phyloP scores from a whole-genome alignment of 2,329 filamentous ascomycete species.

The Talaromyces sp. region DNA sequence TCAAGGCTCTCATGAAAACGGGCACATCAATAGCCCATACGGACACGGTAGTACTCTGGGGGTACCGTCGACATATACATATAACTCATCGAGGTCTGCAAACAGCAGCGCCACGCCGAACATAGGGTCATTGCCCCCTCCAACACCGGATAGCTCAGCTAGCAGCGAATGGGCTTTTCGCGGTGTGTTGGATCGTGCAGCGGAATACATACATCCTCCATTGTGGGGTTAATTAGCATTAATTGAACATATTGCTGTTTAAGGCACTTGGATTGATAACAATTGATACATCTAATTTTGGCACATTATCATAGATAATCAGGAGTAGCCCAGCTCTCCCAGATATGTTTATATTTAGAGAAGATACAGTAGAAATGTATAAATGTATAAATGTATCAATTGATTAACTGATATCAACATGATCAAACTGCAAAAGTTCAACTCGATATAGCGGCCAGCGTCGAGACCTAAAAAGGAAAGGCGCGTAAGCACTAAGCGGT shows the following conservation, averaged over 20 bases:
- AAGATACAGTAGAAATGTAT: too few species aligned
- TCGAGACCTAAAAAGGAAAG: background rate
- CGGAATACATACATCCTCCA: slow-evolving; percentile 45
- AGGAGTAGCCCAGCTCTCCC: background rate
- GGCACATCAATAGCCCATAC: background rate
- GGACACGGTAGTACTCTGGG: background rate
- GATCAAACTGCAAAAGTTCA: background rate
- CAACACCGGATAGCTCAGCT: slow-evolving; percentile 44
- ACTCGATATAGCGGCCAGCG: background rate
- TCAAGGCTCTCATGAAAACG: background rate
- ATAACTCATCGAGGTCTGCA: slow-evolving; percentile 1
- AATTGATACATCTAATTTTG: too few species aligned
- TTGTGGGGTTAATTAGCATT: slow-evolving; percentile 31
- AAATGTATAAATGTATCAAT: too few species aligned
- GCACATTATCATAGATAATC: background rate
- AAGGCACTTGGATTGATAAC: background rate
- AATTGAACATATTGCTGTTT: background rate
- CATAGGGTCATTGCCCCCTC: slow-evolving; percentile 35
- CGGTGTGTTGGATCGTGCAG: slow-evolving; percentile 41
- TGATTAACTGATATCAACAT: too few species aligned
- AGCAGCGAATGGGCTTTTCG: slow-evolving; percentile 43
- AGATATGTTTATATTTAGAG: too few species aligned
- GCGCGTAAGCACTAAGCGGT: background rate
- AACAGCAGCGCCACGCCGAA: slow-evolving; percentile 21
- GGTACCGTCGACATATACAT: background rate